These are phyloP conservation scores for Fusarium chlamydosporum DNA, from an alignment of 2,329 filamentous ascomycete genomes.

Conservation along the genomic window DNA sequence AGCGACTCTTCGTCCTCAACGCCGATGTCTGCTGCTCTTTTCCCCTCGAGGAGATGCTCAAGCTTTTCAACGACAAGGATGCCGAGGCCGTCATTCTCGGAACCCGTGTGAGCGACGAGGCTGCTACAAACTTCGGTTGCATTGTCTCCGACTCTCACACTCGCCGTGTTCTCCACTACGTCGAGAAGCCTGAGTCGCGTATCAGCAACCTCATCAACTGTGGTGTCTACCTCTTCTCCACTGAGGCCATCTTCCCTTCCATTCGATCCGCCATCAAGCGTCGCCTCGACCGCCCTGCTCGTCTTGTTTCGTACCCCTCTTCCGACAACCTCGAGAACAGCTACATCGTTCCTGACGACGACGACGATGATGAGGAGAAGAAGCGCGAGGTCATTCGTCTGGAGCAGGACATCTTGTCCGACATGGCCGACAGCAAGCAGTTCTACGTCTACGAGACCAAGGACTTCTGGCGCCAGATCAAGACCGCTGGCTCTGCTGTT, in stretches of 20 bases:
- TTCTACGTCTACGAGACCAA: slow-evolving; percentile 99
- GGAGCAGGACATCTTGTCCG: slow-evolving; percentile 96
- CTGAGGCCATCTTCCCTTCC: slow-evolving; percentile 95
- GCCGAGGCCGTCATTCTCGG: slow-evolving; percentile 97
- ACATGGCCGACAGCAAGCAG: slow-evolving; percentile 95
- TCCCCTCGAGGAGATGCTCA: slow-evolving; percentile 94
- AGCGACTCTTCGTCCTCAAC: slow-evolving; percentile 97
- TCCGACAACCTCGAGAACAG: slow-evolving; percentile 89
- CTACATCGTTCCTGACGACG: slow-evolving; percentile 61
- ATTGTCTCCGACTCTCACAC: slow-evolving; percentile 95
- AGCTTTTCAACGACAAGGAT: slow-evolving; percentile 92
- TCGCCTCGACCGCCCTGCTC: slow-evolving; percentile 84
- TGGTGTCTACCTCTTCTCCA: slow-evolving; percentile 96
- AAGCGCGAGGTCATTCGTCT: slow-evolving; percentile 91
- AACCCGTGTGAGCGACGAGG: slow-evolving; percentile 90
- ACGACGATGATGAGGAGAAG: slow-evolving; percentile 81
- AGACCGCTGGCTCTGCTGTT: slow-evolving; percentile 96
- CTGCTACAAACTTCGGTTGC: slow-evolving; percentile 96
- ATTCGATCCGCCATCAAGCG: slow-evolving; percentile 97
- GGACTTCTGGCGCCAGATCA: slow-evolving; percentile 99
- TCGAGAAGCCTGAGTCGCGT: slow-evolving; percentile 97
- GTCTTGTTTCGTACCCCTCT: slow-evolving; percentile 93
- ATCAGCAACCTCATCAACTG: slow-evolving; percentile 99
- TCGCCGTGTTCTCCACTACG: slow-evolving; percentile 96
- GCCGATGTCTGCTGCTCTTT: slow-evolving; percentile 99